A percentile compares a stretch with the other conserved stretches of the same genome.
These are phyloP conservation scores for Mucuna pruriens DNA, from an alignment of 306 rosid genomes.

Conservation along the genomic window DNA sequence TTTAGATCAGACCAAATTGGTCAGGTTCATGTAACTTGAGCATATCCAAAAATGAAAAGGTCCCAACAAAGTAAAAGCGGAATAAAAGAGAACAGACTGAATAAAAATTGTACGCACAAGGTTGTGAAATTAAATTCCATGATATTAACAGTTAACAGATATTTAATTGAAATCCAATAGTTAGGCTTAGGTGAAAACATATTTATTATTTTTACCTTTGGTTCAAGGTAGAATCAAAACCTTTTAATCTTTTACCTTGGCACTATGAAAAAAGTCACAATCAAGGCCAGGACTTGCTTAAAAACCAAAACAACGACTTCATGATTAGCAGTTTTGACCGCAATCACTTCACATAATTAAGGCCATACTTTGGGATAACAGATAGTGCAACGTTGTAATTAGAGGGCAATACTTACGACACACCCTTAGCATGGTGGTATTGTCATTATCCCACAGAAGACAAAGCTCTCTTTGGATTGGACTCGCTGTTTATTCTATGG, in stretches of 20 bases:
- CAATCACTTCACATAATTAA: constrained; percentile 45
- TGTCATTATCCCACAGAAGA: constrained; percentile 59
- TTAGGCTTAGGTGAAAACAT: background rate
- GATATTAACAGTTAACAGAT: background rate
- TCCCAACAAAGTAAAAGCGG: constrained; percentile 4
- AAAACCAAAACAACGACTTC: constrained; percentile 34
- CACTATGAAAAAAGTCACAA: constrained; percentile 1
- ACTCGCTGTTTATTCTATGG: constrained; percentile 42
- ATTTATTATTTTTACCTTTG: background rate
- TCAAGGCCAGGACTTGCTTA: constrained; percentile 33
- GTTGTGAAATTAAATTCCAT: constrained; percentile 26
- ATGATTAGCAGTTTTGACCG: constrained; percentile 43
- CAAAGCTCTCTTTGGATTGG: constrained; percentile 48
- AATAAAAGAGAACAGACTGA: background rate
- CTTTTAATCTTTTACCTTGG: background rate
- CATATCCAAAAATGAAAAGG: constrained; percentile 3
- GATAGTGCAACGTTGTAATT: constrained; percentile 38
- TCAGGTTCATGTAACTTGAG: background rate
- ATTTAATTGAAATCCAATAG: background rate
- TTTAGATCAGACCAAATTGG: background rate
- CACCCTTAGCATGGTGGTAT: constrained; percentile 48
- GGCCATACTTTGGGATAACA: constrained; percentile 40
- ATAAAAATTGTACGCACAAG: background rate
- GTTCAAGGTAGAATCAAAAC: background rate
- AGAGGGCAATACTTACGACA: constrained; percentile 34